Evolutionary conservation across 306 rosid genomes (phyloP).

Genomic region (Rubus idaeus): DNA sequence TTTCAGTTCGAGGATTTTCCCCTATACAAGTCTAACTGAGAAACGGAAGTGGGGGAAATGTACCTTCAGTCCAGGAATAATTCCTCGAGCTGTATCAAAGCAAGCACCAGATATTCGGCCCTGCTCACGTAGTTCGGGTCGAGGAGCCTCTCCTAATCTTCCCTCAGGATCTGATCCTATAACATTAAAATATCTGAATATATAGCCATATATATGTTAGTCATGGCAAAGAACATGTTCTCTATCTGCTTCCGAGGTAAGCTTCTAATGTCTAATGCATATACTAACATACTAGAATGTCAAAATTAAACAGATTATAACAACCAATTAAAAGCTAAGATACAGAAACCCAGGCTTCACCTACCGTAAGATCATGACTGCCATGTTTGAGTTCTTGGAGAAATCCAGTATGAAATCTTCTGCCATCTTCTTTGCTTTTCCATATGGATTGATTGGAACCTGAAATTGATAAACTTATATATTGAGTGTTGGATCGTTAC

Average conservation of each 20-base stretch:
- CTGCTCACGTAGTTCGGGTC: slow-evolving; percentile 86
- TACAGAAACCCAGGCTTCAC: neutral
- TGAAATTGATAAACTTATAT: slow-evolving; percentile 27
- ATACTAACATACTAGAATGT: slow-evolving; percentile 23
- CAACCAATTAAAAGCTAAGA: neutral
- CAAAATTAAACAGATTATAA: slow-evolving; percentile 21
- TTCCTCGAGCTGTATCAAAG: slow-evolving; percentile 83
- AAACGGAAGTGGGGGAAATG: neutral
- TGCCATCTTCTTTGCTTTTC: slow-evolving; percentile 98
- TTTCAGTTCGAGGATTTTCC: neutral
- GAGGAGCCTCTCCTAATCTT: slow-evolving; percentile 88
- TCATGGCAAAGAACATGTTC: neutral
- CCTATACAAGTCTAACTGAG: neutral
- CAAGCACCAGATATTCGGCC: slow-evolving; percentile 94
- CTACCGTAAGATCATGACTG: slow-evolving; percentile 94
- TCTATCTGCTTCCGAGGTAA: neutral
- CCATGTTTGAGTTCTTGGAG: slow-evolving; percentile 85
- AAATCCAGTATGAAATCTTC: slow-evolving; percentile 95
- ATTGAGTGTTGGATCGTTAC: neutral
- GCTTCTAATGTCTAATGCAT: too few relatives aligned
- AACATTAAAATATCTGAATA: slow-evolving; percentile 79
- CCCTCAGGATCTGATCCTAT: slow-evolving; percentile 95
- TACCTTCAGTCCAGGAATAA: slow-evolving; percentile 76
- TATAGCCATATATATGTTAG: slow-evolving; percentile 3
- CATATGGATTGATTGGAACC: slow-evolving; percentile 98